A percentile compares a stretch with the other conserved stretches of the same genome.
These are phyloP conservation scores for Chrysanthemum lavandulifolium DNA, from an alignment of 129 eudicot genomes.

Conservation along the genomic window DNA sequence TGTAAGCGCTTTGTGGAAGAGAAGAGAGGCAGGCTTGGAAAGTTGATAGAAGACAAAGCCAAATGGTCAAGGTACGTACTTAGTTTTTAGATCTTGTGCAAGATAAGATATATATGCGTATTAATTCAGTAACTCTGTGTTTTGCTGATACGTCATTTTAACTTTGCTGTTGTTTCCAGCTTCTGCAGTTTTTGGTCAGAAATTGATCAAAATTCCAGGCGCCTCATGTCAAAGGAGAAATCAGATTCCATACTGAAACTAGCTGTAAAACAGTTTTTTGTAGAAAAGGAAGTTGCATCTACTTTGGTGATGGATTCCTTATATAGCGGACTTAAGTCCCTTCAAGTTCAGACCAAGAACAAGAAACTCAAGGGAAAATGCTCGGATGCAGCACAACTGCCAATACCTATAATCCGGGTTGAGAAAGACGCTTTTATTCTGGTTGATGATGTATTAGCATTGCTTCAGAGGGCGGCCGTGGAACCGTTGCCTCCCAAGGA, in stretches of 20 bases:
- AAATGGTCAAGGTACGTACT: constrained; percentile 85
- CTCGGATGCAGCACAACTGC: constrained; percentile 59
- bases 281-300: constrained; percentile 96
- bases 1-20: constrained; percentile 97
- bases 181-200: constrained; percentile 90
- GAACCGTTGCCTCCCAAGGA: constrained; percentile 97
- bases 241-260: constrained; percentile 70
- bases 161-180: constrained; percentile 42
- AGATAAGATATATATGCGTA: too few species aligned
- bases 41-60: constrained; percentile 86
- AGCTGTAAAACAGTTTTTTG: constrained; percentile 77
- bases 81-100: background rate
- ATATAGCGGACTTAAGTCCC: constrained; percentile 91
- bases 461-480: constrained; percentile 85
- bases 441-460: constrained; percentile 81
- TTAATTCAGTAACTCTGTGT: too few species aligned
- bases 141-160: background rate
- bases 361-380: constrained; percentile 50
- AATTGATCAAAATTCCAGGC: constrained; percentile 76
- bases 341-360: constrained; percentile 63
- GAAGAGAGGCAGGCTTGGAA: constrained; percentile 78
- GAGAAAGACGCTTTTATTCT: constrained; percentile 83
- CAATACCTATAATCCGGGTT: constrained; percentile 66
- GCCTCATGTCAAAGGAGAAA: constrained; percentile 83
- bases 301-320: constrained; percentile 98